These are phyloP conservation scores for Metschnikowia picachoensis DNA, from an alignment of 805 yeast species.

Conservation along the genomic window DNA sequence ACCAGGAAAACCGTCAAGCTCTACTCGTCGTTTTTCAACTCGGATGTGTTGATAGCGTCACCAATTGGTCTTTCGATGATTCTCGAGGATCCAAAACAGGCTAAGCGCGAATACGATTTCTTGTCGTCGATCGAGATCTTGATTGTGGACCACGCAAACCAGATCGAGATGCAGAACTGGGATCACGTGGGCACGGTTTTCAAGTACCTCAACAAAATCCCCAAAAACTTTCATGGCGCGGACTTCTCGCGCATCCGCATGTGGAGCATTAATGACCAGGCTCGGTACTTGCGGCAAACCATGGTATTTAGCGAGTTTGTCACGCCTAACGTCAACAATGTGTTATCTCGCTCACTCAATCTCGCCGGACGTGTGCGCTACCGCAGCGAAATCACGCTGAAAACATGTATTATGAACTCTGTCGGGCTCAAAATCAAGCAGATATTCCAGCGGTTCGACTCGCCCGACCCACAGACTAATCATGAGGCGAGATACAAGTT, in stretches of 20 bases:
- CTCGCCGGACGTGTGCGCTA: constrained; percentile 59
- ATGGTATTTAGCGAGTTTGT: constrained; percentile 68
- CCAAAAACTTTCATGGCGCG: constrained; percentile 70
- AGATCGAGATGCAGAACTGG: constrained; percentile 90
- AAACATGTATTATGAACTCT: constrained; percentile 54
- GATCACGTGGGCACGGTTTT: constrained; percentile 67
- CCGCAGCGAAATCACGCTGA: constrained; percentile 42
- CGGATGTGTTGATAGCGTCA: constrained; percentile 86
- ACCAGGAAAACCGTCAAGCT: constrained; percentile 84
- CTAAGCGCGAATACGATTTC: constrained; percentile 71
- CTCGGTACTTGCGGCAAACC: constrained; percentile 69
- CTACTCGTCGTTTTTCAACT: constrained; percentile 76
- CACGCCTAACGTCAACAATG: constrained; percentile 77
- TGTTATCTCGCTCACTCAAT: constrained; percentile 48
- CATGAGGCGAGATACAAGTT: constrained; percentile 71
- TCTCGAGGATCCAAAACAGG: constrained; percentile 55
- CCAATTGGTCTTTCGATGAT: constrained; percentile 82
- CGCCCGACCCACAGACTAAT: constrained; percentile 52
- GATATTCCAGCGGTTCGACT: constrained; percentile 66
- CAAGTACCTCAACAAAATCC: constrained; percentile 69
- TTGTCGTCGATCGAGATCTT: constrained; percentile 83
- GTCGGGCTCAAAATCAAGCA: constrained; percentile 67
- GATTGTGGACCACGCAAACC: constrained; percentile 78
- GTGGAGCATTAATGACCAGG: constrained; percentile 88
- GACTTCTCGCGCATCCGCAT: constrained; percentile 89